Evolutionary conservation across 2,329 filamentous ascomycete species (phyloP).

Genomic region (Aspergillus sojae): DNA sequence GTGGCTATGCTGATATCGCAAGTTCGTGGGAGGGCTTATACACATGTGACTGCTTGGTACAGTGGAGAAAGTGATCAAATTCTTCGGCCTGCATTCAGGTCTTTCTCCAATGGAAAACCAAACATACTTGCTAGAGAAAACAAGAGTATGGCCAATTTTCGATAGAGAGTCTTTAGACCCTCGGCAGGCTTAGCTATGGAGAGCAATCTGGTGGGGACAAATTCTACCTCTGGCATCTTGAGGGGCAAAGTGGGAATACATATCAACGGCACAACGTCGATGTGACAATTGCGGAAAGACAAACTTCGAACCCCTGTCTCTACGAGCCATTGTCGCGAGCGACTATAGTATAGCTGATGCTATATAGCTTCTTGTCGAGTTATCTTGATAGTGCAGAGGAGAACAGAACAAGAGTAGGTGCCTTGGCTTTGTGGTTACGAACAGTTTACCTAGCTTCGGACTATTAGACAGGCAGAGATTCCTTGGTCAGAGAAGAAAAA

Average conservation of each 20-base stretch:
- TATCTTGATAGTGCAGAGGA: constrained; percentile 69
- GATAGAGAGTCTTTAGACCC: constrained; percentile 13
- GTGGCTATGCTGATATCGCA: constrained; percentile 12
- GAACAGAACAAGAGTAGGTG: constrained; percentile 54
- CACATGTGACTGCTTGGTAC: constrained; percentile 12
- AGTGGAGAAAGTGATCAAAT: constrained; percentile 10
- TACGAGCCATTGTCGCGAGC: constrained; percentile 40
- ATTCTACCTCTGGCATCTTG: constrained; percentile 11
- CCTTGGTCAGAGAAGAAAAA: constrained; percentile 37
- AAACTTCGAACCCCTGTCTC: constrained; percentile 30
- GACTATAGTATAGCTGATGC: constrained; percentile 52
- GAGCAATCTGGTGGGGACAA: constrained; percentile 10
- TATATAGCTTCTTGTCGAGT: constrained; percentile 70
- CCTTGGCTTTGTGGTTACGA: constrained; percentile 43
- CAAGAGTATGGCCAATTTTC: constrained; percentile 14
- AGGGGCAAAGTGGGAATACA: constrained; percentile 19
- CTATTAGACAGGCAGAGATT: constrained; percentile 67
- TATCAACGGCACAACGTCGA: constrained; percentile 23
- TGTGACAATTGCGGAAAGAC: constrained; percentile 27
- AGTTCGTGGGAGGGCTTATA: constrained; percentile 15
- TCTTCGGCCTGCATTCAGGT: constrained; percentile 16
- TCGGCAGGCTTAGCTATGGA: constrained; percentile 15
- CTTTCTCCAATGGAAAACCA: constrained; percentile 12
- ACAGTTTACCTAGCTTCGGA: constrained; percentile 68
- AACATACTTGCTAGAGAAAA: constrained; percentile 17